A percentile compares a stretch with the other conserved stretches of the same genome.
phyloP scores from a whole-genome alignment of 345 rosid genomes.

The Combretum micranthum region DNA sequence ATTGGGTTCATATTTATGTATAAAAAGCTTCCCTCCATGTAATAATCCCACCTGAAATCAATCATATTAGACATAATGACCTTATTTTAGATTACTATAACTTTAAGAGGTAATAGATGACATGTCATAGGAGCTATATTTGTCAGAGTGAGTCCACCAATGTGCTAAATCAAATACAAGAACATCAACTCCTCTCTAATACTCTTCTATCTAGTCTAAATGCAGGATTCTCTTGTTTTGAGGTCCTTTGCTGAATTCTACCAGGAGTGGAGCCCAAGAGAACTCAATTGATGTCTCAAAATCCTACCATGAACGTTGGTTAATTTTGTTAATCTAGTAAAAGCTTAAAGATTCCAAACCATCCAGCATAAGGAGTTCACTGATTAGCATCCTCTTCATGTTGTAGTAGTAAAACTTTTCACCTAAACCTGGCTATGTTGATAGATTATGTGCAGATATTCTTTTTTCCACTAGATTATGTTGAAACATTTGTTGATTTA shows the following conservation, averaged over 20 bases:
- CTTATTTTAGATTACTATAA: not conserved
- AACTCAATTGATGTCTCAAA: constrained; percentile 76
- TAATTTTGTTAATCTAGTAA: not conserved
- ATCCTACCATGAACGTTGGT: constrained; percentile 33
- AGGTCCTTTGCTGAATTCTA: constrained; percentile 57
- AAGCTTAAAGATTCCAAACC: not conserved
- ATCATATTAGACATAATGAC: not conserved
- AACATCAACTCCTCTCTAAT: constrained; percentile 74
- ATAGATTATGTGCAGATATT: too few relatives aligned
- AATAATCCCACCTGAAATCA: constrained; percentile 60
- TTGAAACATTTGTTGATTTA: too few relatives aligned
- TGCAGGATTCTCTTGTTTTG: constrained; percentile 60
- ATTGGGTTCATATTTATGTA: constrained; percentile 53
- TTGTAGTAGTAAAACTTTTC: too few relatives aligned
- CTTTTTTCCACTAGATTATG: too few relatives aligned
- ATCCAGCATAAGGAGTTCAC: too few relatives aligned
- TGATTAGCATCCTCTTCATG: too few relatives aligned
- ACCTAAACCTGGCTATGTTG: too few relatives aligned
- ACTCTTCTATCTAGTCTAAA: constrained; percentile 84
- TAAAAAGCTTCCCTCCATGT: constrained; percentile 45
- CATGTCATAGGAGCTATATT: constrained; percentile 54
- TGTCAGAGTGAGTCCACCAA: constrained; percentile 93
- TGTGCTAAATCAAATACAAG: constrained; percentile 96
- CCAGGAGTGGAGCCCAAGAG: constrained; percentile 91
- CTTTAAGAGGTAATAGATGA: not conserved